Base-by-base conservation (phyloP, 2,329 filamentous ascomycete species). In the Fusarium duplospermum region DNA sequence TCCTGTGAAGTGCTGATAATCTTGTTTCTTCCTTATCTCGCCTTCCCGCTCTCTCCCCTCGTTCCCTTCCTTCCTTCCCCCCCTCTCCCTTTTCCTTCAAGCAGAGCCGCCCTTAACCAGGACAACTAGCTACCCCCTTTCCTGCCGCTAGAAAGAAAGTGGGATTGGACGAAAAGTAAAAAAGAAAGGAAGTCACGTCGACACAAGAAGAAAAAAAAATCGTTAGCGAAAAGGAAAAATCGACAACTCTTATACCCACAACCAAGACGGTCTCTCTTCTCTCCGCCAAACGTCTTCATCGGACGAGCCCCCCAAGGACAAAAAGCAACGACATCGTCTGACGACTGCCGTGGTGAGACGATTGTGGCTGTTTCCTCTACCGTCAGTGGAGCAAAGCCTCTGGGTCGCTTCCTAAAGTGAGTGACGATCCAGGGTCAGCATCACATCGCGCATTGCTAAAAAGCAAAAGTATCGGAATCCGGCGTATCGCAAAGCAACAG, bases 371-470 rank as follows among this genome's bases (percentile, higher is more conserved):
- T 62, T 69, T 56, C 50, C 69, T 66, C 54, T 70, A 42, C 64
- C 65, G 42, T 66, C 64, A 68, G 73, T 75, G 67, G 75, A 75
- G 71, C 24, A 70, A 62, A 42, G 59, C 56, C 50, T 75, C 65
- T 64, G 66, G 66, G 50, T 61, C 74, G 69, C 61, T 59, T 75
- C 64, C 63, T 20, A 67, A 66, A 77, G 76, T 78, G 73, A 78
- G 76, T 76, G 63, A 68, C 64, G 59, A 69, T 60, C 64, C 50
- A 75, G 68, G 76, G 62, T 62, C 56, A 78, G 64, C 63, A 74
- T 72, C 61, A 76, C 76, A 72, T 78, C 63, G 70, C 73, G 71
- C 71, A 64, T 71, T 70, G 70, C 75, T 75, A 78, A 78, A 78
- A 74, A 77, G 62, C 65, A 78, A 75, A 78, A 69, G 67, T 64